These are phyloP conservation scores for Cotoneaster glaucophyllus DNA, from an alignment of 306 rosid genomes.

Conservation along the genomic window DNA sequence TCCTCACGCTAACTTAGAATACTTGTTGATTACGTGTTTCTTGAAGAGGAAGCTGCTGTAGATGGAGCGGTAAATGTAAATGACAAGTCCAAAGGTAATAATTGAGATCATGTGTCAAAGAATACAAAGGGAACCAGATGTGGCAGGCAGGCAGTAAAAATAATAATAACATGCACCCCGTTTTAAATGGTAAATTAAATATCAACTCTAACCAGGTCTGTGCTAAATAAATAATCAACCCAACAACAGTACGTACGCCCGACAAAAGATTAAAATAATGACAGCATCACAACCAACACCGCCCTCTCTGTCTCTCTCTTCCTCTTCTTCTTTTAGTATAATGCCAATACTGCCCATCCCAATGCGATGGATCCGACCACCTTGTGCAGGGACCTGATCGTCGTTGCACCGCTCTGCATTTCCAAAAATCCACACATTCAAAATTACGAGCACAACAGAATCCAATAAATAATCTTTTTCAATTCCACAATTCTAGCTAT, in stretches of 20 bases:
- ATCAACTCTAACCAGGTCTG: not conserved
- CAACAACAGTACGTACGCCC: not conserved
- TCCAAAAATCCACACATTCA: not conserved
- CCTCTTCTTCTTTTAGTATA: conserved; percentile 25
- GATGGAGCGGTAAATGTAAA: not conserved
- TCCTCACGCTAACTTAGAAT: no score
- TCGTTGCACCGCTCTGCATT: conserved; percentile 75
- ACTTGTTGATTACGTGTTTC: no score
- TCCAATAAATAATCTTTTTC: not conserved
- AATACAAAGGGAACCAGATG: conserved; percentile 1
- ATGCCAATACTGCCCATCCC: conserved; percentile 54
- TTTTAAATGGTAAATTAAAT: conserved; percentile 19
- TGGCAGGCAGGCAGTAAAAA: not conserved
- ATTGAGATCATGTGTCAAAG: not conserved
- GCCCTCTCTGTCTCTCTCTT: conserved; percentile 1
- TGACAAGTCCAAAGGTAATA: not conserved
- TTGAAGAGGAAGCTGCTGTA: no score
- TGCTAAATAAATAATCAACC: conserved; percentile 8
- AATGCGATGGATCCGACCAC: conserved; percentile 50
- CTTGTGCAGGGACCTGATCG: conserved; percentile 38
- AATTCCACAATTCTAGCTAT: not conserved
- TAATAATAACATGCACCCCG: not conserved
- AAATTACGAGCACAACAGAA: not conserved
- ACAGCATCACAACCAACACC: not conserved
- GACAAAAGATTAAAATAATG: conserved; percentile 33